Conservation (phyloP, 2,329 filamentous ascomycete species). For the Fusarium sororula region DNA sequence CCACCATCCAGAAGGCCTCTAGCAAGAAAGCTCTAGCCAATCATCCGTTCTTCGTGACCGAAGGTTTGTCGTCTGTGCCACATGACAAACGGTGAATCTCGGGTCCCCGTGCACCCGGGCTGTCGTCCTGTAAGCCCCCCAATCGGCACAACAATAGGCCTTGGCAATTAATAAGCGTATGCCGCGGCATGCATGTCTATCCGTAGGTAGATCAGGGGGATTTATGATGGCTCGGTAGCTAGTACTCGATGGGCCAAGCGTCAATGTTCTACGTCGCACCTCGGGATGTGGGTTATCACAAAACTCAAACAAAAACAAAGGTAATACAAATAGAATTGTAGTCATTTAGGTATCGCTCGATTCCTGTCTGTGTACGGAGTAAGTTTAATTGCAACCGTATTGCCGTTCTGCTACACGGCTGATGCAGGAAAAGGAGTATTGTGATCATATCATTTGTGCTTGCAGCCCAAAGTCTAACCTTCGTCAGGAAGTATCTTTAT, state of each 20-base stretch:
- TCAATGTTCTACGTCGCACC: background rate
- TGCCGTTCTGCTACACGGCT: background rate
- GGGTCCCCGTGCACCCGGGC: background rate
- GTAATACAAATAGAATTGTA: background rate
- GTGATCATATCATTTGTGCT: background rate
- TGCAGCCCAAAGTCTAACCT: background rate
- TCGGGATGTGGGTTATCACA: background rate
- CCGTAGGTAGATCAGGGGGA: background rate
- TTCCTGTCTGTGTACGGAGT: too few relatives aligned
- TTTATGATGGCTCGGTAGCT: background rate
- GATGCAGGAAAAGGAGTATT: background rate
- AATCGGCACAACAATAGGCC: background rate
- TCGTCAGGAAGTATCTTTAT: too few relatives aligned
- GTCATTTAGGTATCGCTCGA: accelerated
- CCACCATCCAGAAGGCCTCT: background rate
- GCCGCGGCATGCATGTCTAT: background rate
- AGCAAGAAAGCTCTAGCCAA: background rate
- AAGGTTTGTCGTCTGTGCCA: background rate
- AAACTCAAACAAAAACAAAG: background rate
- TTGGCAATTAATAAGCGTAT: background rate
- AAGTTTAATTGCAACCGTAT: accelerated
- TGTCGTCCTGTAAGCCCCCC: background rate
- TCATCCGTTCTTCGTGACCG: background rate
- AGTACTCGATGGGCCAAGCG: background rate
- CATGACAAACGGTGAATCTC: background rate